Evolutionary conservation across 805 yeast genomes (phyloP).

Genomic region (Metschnikowia arizonensis): DNA sequence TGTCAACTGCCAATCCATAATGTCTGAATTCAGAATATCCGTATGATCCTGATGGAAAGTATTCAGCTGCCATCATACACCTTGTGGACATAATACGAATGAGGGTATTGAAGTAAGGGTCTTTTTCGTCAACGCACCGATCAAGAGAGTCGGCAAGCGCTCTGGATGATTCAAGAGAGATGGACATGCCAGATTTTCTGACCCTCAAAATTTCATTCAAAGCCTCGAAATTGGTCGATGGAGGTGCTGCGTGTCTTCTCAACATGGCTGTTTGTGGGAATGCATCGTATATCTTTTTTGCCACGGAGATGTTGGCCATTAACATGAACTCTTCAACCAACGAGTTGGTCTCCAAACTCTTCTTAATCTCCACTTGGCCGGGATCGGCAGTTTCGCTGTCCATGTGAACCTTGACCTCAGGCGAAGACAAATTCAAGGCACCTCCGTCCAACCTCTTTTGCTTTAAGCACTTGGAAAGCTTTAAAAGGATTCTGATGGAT

Average conservation of each 20-base stretch:
- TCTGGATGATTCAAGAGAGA: conserved; percentile 80
- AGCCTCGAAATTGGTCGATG: conserved; percentile 84
- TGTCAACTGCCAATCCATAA: conserved; percentile 96
- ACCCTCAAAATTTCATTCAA: conserved; percentile 85
- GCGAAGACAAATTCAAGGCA: conserved; percentile 94
- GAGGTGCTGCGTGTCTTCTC: conserved; percentile 97
- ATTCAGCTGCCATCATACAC: conserved; percentile 99
- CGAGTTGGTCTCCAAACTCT: conserved; percentile 85
- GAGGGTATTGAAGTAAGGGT: conserved; percentile 88
- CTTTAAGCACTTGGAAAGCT: conserved; percentile 78
- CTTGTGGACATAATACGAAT: conserved; percentile 96
- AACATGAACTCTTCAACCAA: conserved; percentile 98
- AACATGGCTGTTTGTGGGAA: conserved; percentile 98
- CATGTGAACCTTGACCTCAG: conserved; percentile 96
- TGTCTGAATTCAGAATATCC: conserved; percentile 91
- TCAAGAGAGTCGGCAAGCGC: conserved; percentile 93
- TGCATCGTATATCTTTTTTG: conserved; percentile 84
- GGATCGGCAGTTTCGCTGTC: conserved; percentile 98
- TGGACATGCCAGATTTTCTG: conserved; percentile 62
- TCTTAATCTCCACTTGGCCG: conserved; percentile 87
- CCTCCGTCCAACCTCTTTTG: conserved; percentile 89
- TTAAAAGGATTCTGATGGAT: conserved; percentile 80
- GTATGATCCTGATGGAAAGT: conserved; percentile 85
- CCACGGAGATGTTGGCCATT: conserved; percentile 94
- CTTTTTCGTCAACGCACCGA: conserved; percentile 74